phyloP scores from a whole-genome alignment of 2,329 filamentous ascomycete species.

The Dryadomyces quercus-mongolicae region DNA sequence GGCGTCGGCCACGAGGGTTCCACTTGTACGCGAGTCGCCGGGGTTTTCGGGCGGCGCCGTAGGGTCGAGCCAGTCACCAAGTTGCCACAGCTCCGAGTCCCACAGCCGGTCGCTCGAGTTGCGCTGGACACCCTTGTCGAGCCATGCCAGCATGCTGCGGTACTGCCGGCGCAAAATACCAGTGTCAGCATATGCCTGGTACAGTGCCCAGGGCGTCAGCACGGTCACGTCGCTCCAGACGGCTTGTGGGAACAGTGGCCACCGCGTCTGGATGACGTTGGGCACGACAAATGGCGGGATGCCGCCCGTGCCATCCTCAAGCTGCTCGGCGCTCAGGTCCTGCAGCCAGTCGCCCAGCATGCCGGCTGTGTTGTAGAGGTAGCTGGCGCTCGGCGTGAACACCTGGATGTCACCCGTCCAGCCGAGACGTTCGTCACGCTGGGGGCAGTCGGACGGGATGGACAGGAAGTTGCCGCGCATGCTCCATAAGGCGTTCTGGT shows the following conservation, averaged over 20 bases:
- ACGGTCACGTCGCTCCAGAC: conserved; percentile 20
- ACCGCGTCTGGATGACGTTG: conserved; percentile 3
- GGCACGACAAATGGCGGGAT: conserved; percentile 16
- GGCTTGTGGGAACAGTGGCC: neutral
- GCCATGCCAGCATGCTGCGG: conserved; percentile 18
- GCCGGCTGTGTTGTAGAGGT: conserved; percentile 38
- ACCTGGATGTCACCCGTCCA: conserved; percentile 40
- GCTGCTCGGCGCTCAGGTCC: conserved; percentile 25
- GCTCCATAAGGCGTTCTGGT: conserved; percentile 41
- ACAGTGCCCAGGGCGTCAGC: conserved; percentile 19
- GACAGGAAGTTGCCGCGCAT: conserved; percentile 47
- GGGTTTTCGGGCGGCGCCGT: conserved; percentile 22
- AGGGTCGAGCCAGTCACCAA: conserved; percentile 29
- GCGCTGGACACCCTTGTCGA: conserved; percentile 12
- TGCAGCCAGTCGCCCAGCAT: conserved; percentile 37
- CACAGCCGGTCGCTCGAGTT: conserved; percentile 19
- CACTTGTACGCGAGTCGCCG: conserved; percentile 19
- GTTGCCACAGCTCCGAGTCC: conserved; percentile 20
- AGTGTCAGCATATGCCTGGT: conserved; percentile 15
- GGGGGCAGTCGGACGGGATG: conserved; percentile 45
- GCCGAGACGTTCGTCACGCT: conserved; percentile 40
- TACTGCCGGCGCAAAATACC: conserved; percentile 18
- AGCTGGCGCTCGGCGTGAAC: conserved; percentile 38
- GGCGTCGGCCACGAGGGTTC: conserved; percentile 23
- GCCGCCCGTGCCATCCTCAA: neutral